phyloP scores from a whole-genome alignment of 805 yeast species.

The Candida corydali region DNA sequence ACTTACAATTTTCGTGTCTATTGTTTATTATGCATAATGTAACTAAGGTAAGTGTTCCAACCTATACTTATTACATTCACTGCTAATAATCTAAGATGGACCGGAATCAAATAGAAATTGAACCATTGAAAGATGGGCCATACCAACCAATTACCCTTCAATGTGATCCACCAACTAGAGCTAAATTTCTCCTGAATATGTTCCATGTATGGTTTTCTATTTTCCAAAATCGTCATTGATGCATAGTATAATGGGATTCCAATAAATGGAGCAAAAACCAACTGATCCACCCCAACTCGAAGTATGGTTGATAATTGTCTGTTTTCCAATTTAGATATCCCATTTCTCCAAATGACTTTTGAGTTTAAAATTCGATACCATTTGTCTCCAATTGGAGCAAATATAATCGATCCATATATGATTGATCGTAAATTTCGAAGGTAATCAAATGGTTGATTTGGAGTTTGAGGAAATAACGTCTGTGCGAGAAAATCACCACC shows the following conservation, averaged over 20 bases:
- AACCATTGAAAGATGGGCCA: conserved; percentile 88
- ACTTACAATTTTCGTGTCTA: no score
- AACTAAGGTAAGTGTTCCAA: conserved; percentile 81
- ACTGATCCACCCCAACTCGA: conserved; percentile 69
- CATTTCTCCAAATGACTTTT: conserved; percentile 33
- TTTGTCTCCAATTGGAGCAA: conserved; percentile 69
- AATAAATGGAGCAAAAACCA: conserved; percentile 69
- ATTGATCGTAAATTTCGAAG: conserved; percentile 59
- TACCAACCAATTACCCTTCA: conserved; percentile 72
- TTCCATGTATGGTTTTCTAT: conserved; percentile 31
- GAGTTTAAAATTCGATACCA: conserved; percentile 58
- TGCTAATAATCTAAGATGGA: conserved; percentile 59
- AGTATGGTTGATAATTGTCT: conserved; percentile 17
- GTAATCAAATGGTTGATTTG: conserved; percentile 38
- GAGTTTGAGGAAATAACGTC: conserved; percentile 34
- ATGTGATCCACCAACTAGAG: conserved; percentile 60
- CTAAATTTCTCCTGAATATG: conserved; percentile 41
- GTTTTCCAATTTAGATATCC: conserved; percentile 1
- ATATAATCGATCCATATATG: conserved; percentile 66
- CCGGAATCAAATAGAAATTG: conserved; percentile 76
- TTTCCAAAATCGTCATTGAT: conserved; percentile 64
- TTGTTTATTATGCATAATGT: conserved; percentile 26
- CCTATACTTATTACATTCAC: conserved; percentile 71
- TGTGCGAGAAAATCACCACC: conserved; percentile 78
- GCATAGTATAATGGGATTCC: conserved; percentile 69